Evolutionary conservation across 768 basidiomycete species (phyloP).

Genomic region (Auricularia sp.): DNA sequence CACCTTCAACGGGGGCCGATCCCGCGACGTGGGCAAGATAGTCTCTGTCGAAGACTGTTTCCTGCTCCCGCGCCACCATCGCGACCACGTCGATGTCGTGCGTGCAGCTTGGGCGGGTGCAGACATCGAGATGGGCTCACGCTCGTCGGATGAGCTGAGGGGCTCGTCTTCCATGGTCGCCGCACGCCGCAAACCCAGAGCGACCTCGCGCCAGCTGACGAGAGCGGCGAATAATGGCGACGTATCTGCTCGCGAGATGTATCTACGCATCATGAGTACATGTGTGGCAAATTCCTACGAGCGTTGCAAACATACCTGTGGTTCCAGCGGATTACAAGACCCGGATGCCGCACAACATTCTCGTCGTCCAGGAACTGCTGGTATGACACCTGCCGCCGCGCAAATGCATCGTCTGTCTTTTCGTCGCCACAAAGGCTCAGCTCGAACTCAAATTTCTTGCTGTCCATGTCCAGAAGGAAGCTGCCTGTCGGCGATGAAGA

Average conservation of each 20-base stretch:
- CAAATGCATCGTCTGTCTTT: conserved; percentile 30
- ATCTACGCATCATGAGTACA: conserved; percentile 32
- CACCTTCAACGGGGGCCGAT: conserved; percentile 14
- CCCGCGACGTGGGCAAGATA: conserved; percentile 1
- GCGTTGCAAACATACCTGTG: conserved; percentile 40
- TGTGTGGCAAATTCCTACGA: too few relatives aligned
- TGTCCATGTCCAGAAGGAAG: conserved; percentile 58
- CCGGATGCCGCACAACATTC: conserved; percentile 45
- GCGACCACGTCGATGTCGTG: conserved; percentile 63
- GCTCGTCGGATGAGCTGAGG: conserved; percentile 16
- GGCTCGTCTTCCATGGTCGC: conserved; percentile 17
- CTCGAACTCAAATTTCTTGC: conserved; percentile 55
- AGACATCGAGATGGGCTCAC: conserved; percentile 27
- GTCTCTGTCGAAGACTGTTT: conserved; percentile 21
- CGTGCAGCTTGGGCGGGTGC: conserved; percentile 28
- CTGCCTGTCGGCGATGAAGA: conserved; percentile 25
- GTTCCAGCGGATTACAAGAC: conserved; percentile 68
- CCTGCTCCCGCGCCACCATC: conserved; percentile 69
- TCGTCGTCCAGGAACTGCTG: conserved; percentile 57
- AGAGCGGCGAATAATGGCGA: conserved; percentile 72
- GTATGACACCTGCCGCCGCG: conserved; percentile 54
- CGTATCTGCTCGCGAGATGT: conserved; percentile 65
- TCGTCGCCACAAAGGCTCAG: conserved; percentile 46
- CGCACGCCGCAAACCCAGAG: conserved; percentile 11
- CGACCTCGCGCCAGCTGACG: conserved; percentile 50